These are phyloP conservation scores for Cytospora paraplurivora DNA, from an alignment of 2,329 filamentous ascomycete species.

Conservation along the genomic window DNA sequence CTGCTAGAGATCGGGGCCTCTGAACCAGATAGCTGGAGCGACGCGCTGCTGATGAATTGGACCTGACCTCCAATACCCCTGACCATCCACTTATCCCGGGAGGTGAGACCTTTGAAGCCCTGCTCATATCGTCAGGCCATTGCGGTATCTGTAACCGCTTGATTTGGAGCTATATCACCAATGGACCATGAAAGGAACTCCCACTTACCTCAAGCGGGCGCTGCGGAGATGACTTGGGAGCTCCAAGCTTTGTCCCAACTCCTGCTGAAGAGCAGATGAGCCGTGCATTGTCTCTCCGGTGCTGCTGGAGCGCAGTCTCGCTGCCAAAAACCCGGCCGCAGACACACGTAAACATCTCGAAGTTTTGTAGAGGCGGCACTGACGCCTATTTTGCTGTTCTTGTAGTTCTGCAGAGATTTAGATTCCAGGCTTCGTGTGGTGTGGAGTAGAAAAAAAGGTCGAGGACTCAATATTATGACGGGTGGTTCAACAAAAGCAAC, in stretches of 20 bases:
- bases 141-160: neutral
- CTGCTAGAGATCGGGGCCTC: neutral
- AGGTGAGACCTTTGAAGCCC: neutral
- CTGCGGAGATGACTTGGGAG: neutral
- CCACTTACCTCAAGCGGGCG: neutral
- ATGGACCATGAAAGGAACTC: neutral
- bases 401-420: neutral
- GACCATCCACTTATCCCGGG: constrained; percentile 2
- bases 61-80: neutral
- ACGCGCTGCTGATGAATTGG: neutral
- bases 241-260: too few species aligned
- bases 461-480: too few species aligned
- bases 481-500: neutral
- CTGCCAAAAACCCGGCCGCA: neutral
- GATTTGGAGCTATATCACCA: too few species aligned
- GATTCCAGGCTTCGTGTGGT: neutral
- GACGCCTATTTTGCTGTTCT: neutral
- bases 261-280: neutral
- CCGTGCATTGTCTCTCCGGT: neutral
- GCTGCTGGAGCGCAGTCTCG: neutral
- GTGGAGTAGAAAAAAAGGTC: neutral
- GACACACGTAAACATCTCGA: neutral
- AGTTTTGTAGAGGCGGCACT: neutral
- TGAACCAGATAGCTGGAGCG: neutral
- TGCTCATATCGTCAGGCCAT: neutral